Conservation (phyloP, 495 filamentous ascomycete species). For the Xylaria sp. region DNA sequence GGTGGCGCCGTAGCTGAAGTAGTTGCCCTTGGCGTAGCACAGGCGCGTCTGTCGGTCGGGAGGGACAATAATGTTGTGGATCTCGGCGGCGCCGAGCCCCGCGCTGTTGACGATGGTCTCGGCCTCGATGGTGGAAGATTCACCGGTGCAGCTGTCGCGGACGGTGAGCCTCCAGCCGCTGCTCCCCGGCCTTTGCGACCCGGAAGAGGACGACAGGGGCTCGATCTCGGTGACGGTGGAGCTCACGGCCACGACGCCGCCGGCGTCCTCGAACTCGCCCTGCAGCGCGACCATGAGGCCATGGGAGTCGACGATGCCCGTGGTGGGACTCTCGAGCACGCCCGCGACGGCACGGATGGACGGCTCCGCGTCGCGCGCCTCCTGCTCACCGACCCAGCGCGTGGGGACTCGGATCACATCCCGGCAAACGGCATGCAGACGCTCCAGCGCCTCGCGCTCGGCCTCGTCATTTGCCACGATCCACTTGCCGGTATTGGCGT, state of each 20-base stretch:
- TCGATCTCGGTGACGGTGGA: slow-evolving; percentile 67
- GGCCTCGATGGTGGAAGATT: slow-evolving; percentile 67
- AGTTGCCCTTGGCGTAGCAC: slow-evolving; percentile 92
- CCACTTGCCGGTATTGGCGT: slow-evolving; percentile 87
- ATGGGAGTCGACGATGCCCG: slow-evolving; percentile 92
- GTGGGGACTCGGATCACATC: slow-evolving; percentile 72
- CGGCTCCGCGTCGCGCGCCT: slow-evolving; percentile 73
- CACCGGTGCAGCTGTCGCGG: slow-evolving; percentile 51
- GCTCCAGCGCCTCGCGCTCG: slow-evolving; percentile 70
- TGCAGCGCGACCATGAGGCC: slow-evolving; percentile 80
- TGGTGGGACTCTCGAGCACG: slow-evolving; percentile 80
- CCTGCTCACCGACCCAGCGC: slow-evolving; percentile 65
- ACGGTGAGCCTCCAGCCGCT: slow-evolving; percentile 53
- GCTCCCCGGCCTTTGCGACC: slow-evolving; percentile 52
- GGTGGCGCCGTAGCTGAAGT: slow-evolving; percentile 81
- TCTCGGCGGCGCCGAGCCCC: slow-evolving; percentile 74
- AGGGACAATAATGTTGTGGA: slow-evolving; percentile 86
- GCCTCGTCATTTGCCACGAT: slow-evolving; percentile 82
- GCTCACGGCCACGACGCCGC: slow-evolving; percentile 74
- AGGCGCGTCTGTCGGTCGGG: slow-evolving; percentile 60
- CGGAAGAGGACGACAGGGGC: slow-evolving; percentile 46
- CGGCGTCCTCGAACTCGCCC: slow-evolving; percentile 74
- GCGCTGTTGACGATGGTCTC: slow-evolving; percentile 85
- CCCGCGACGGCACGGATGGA: slow-evolving; percentile 74
- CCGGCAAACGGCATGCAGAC: slow-evolving; percentile 70